Percentiles rank a stretch among this genome's conserved stretches.
These are phyloP conservation scores for Nicotiana tomentosiformis DNA, from an alignment of 257 asterid genomes.

Conservation along the genomic window DNA sequence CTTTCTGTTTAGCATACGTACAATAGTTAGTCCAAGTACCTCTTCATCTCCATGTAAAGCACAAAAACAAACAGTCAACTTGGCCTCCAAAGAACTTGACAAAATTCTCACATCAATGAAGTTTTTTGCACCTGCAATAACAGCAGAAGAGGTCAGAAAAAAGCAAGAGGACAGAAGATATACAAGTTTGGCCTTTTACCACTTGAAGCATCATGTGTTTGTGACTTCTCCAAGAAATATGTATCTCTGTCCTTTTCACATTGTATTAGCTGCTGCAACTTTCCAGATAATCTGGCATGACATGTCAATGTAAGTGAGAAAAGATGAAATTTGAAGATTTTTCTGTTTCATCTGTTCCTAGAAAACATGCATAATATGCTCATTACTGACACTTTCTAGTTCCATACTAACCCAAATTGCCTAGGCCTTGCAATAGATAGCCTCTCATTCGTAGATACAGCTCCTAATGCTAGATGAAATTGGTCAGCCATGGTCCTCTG, in stretches of 20 bases:
- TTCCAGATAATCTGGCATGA: conserved; percentile 45
- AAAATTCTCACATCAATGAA: conserved; percentile 56
- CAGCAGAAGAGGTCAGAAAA: conserved; percentile 7
- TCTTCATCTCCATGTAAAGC: conserved; percentile 33
- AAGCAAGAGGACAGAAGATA: conserved; percentile 6
- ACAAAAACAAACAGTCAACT: conserved; percentile 78
- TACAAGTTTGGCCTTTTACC: conserved; percentile 35
- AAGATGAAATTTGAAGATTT: not conserved
- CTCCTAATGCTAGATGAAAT: conserved; percentile 69
- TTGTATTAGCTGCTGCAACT: conserved; percentile 64
- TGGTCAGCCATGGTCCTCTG: conserved; percentile 65
- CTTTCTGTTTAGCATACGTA: not conserved
- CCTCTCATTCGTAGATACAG: conserved; percentile 24
- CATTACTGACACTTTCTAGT: conserved; percentile 15
- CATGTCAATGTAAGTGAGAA: not conserved
- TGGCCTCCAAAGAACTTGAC: conserved; percentile 77
- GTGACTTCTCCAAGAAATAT: conserved; percentile 34
- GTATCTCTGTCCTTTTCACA: conserved; percentile 61
- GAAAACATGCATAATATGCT: conserved; percentile 8
- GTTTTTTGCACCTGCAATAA: conserved; percentile 38
- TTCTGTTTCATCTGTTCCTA: conserved; percentile 3
- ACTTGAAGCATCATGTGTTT: conserved; percentile 22
- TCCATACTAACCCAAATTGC: conserved; percentile 45
- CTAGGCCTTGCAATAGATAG: conserved; percentile 27
- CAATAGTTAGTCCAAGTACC: conserved; percentile 28